Evolutionary conservation across 2,329 filamentous ascomycete species (phyloP).

Genomic region (Magnaporthiopsis incrustans): DNA sequence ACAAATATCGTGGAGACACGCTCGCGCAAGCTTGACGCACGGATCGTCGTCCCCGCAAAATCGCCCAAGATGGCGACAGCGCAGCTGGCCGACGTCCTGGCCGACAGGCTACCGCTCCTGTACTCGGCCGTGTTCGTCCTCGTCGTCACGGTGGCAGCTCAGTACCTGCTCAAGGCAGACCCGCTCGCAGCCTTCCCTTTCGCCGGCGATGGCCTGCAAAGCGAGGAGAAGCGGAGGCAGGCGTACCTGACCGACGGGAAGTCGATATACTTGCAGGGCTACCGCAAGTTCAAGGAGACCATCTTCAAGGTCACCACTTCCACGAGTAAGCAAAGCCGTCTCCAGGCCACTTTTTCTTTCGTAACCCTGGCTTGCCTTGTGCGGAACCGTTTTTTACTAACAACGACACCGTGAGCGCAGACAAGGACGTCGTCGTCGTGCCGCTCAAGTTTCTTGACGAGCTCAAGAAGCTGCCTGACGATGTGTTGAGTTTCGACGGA

Average conservation of each 20-base stretch:
- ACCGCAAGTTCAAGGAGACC: constrained; percentile 24
- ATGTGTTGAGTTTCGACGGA: constrained; percentile 21
- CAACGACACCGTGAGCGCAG: constrained; percentile 8
- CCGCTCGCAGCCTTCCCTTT: constrained; percentile 19
- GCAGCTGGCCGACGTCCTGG: neutral
- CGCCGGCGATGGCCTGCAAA: constrained; percentile 18
- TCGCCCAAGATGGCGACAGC: neutral
- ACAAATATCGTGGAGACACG: neutral
- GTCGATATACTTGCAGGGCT: constrained; percentile 21
- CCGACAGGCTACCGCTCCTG: constrained; percentile 12
- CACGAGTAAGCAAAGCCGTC: constrained; percentile 16
- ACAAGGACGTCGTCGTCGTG: constrained; percentile 20
- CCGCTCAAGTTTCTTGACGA: constrained; percentile 23
- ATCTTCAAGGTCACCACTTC: constrained; percentile 22
- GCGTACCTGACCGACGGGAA: constrained; percentile 17
- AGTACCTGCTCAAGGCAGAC: constrained; percentile 11
- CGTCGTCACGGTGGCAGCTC: constrained; percentile 12
- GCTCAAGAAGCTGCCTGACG: constrained; percentile 23
- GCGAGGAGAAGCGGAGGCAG: constrained; percentile 18
- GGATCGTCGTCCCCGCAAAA: neutral
- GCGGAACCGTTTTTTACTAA: neutral
- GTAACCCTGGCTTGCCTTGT: neutral
- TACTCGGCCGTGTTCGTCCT: constrained; percentile 12
- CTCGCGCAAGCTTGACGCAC: neutral
- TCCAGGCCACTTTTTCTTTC: no score